phyloP scores from a whole-genome alignment of 257 asterid genomes.

The Phtheirospermum japonicum region DNA sequence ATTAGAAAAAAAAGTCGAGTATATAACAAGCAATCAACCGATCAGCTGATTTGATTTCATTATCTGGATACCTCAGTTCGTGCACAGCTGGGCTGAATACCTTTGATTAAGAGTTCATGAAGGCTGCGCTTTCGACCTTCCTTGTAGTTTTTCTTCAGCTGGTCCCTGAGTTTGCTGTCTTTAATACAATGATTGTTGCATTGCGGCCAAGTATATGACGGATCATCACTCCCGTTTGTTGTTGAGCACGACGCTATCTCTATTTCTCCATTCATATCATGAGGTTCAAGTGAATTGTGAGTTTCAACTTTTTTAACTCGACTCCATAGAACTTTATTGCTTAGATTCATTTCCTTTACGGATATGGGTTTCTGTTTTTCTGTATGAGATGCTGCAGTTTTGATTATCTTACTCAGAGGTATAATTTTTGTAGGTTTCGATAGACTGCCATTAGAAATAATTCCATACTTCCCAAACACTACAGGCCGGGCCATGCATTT shows the following conservation, averaged over 20 bases:
- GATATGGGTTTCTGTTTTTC: constrained; percentile 27
- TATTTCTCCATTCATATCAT: too few species aligned
- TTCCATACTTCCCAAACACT: constrained; percentile 54
- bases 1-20: constrained; percentile 15
- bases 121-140: constrained; percentile 50
- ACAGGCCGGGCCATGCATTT: constrained; percentile 41
- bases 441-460: constrained; percentile 51
- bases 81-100: constrained; percentile 66
- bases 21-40: constrained; percentile 5
- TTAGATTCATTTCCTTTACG: constrained; percentile 25
- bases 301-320: constrained; percentile 19
- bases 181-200: constrained; percentile 28
- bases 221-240: constrained; percentile 30
- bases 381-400: constrained; percentile 26
- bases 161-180: constrained; percentile 25
- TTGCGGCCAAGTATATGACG: constrained; percentile 29
- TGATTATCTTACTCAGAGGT: constrained; percentile 38
- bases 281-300: too few species aligned
- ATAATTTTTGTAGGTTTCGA: constrained; percentile 45
- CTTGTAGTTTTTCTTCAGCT: constrained; percentile 35
- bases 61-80: constrained; percentile 55
- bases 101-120: constrained; percentile 42
- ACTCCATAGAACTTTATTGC: constrained; percentile 30
- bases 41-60: constrained; percentile 22
- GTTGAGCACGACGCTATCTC: too few species aligned